Conservation (phyloP, 306 rosid species). For the Psophocarpus tetragonolobus region DNA sequence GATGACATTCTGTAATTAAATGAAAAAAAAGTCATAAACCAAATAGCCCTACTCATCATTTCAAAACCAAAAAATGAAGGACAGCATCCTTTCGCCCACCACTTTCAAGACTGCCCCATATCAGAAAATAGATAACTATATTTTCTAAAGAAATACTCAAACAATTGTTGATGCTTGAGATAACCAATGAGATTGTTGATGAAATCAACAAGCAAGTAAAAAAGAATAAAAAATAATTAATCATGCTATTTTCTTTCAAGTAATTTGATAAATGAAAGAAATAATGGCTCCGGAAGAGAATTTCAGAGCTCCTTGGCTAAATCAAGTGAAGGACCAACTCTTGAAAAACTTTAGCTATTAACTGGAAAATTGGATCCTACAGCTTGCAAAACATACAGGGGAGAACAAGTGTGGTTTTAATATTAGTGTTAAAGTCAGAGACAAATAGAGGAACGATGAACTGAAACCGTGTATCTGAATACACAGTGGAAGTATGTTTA, state of each 20-base stretch:
- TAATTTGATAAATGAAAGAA: conserved; percentile 9
- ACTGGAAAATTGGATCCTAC: background rate
- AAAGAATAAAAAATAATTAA: background rate
- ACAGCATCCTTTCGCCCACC: background rate
- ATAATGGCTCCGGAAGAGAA: conserved; percentile 13
- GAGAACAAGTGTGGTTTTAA: background rate
- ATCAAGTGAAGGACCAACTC: conserved; percentile 26
- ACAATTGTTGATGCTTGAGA: conserved; percentile 15
- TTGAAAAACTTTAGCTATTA: background rate
- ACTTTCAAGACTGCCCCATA: background rate
- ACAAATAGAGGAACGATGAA: no score
- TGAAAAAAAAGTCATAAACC: background rate
- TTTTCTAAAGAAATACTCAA: conserved; percentile 8
- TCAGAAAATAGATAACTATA: background rate
- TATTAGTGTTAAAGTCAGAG: no score
- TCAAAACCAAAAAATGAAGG: conserved; percentile 13
- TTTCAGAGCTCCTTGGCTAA: background rate
- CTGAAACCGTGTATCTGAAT: no score
- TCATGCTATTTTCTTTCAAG: conserved; percentile 2
- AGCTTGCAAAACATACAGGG: background rate
- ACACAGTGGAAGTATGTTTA: no score
- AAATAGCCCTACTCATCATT: background rate
- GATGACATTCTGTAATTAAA: background rate
- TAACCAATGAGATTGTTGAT: background rate
- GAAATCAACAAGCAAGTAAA: conserved; percentile 2